phyloP scores from a whole-genome alignment of 257 asterid species.

The Solanum neorickii region DNA sequence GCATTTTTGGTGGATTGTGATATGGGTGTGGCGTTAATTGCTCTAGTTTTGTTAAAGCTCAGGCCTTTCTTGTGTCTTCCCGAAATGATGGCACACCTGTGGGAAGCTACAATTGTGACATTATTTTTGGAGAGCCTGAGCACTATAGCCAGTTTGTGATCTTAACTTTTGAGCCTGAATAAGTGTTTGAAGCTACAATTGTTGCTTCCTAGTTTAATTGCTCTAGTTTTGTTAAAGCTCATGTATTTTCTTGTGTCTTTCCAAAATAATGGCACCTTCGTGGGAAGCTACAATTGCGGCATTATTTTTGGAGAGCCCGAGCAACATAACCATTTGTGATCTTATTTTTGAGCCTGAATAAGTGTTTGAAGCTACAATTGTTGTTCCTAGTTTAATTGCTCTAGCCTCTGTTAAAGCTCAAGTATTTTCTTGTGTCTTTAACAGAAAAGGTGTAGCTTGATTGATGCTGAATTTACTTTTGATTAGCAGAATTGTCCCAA shows the following conservation, averaged over 20 bases:
- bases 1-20: not conserved
- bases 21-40: not conserved
- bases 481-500: not conserved
- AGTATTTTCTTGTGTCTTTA: not conserved
- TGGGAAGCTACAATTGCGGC: not conserved
- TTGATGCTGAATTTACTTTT: not conserved
- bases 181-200: not conserved
- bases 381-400: not conserved
- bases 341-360: not conserved
- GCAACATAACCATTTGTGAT: not conserved
- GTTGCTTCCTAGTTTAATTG: not conserved
- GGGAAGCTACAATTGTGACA: not conserved
- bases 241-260: not conserved
- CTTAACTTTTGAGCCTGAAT: not conserved
- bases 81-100: rapidly evolving
- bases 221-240: not conserved
- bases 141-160: not conserved
- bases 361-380: not conserved
- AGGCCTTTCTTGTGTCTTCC: not conserved
- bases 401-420: not conserved
- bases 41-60: not conserved
- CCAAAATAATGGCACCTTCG: not conserved
- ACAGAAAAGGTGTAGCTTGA: not conserved
- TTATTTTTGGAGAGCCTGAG: not conserved
- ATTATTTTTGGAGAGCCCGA: not conserved